Conservation (phyloP, 139 green algal species). For the Coelastrella sp. region DNA sequence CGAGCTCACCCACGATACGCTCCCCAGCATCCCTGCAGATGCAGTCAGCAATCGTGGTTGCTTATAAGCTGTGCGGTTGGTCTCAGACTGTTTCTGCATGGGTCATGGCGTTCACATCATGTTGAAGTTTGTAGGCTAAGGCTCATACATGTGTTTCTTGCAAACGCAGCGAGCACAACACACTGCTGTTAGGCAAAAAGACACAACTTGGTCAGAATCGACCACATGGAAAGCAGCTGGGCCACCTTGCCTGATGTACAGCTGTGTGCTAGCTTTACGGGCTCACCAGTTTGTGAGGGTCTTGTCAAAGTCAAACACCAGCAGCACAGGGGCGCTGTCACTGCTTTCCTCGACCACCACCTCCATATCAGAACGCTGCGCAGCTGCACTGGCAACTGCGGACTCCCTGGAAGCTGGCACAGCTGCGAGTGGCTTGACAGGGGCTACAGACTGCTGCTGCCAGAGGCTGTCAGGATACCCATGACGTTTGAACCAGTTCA, state of each 20-base stretch:
- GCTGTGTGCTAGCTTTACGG: slow-evolving; percentile 15
- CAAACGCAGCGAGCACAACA: too few relatives aligned
- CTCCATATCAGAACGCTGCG: background rate
- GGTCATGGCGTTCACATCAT: too few relatives aligned
- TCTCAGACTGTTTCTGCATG: too few relatives aligned
- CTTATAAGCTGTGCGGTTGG: too few relatives aligned
- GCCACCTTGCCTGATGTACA: background rate
- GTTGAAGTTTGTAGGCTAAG: too few relatives aligned
- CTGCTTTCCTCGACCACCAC: background rate
- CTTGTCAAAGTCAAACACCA: slow-evolving; percentile 88
- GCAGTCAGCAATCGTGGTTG: background rate
- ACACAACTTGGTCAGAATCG: too few relatives aligned
- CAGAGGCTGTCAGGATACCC: slow-evolving; percentile 53
- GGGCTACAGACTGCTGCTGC: slow-evolving; percentile 1
- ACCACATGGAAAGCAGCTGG: background rate
- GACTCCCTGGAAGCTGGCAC: background rate
- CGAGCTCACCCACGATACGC: slow-evolving; percentile 78
- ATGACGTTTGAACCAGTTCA: slow-evolving; percentile 72
- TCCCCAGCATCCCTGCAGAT: slow-evolving; percentile 55
- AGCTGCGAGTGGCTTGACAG: background rate
- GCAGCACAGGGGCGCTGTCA: slow-evolving; percentile 44
- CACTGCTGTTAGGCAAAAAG: too few relatives aligned
- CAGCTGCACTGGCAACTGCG: background rate
- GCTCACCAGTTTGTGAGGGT: slow-evolving; percentile 82
- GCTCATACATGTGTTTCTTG: too few relatives aligned